Evolutionary conservation across 2,329 filamentous ascomycete genomes (phyloP).

Genomic region (Leptographium galeiforme): DNA sequence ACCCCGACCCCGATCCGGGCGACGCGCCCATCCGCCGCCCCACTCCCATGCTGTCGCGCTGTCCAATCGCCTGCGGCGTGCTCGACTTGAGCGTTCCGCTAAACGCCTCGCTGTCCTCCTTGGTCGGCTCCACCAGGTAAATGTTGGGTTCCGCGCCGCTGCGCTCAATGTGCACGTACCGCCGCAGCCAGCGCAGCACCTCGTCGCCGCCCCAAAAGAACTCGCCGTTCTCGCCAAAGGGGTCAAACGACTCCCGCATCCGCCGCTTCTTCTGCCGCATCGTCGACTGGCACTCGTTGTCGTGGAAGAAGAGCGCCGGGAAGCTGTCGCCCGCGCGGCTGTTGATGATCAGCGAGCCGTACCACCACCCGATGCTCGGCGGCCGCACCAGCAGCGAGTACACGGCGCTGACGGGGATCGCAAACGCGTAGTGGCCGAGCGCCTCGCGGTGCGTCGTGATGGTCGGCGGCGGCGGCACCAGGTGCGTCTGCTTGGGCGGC

Average conservation of each 20-base stretch:
- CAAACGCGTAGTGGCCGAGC: constrained; percentile 76
- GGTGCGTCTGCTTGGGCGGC: constrained; percentile 72
- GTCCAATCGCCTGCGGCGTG: constrained; percentile 28
- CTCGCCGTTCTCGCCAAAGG: constrained; percentile 70
- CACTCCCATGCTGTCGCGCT: constrained; percentile 20
- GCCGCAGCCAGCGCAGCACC: constrained; percentile 76
- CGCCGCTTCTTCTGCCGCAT: constrained; percentile 86
- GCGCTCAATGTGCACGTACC: constrained; percentile 71
- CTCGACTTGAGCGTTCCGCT: constrained; percentile 43
- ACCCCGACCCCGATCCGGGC: constrained; percentile 18
- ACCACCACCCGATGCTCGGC: constrained; percentile 96
- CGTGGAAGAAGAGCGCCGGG: constrained; percentile 92
- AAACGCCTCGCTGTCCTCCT: constrained; percentile 69
- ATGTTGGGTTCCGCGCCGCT: constrained; percentile 79
- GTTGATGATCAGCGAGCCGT: constrained; percentile 89
- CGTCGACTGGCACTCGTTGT: constrained; percentile 90
- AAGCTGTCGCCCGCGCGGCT: constrained; percentile 83
- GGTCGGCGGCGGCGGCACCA: constrained; percentile 83
- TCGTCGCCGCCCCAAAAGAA: constrained; percentile 99
- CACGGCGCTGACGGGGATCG: constrained; percentile 76
- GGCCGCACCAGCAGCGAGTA: constrained; percentile 84
- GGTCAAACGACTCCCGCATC: constrained; percentile 74
- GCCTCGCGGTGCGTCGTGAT: constrained; percentile 61
- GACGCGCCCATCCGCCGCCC: constrained; percentile 14
- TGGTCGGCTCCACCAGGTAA: constrained; percentile 76